phyloP scores from a whole-genome alignment of 345 rosid genomes.

The Pseudoturritis turrita region DNA sequence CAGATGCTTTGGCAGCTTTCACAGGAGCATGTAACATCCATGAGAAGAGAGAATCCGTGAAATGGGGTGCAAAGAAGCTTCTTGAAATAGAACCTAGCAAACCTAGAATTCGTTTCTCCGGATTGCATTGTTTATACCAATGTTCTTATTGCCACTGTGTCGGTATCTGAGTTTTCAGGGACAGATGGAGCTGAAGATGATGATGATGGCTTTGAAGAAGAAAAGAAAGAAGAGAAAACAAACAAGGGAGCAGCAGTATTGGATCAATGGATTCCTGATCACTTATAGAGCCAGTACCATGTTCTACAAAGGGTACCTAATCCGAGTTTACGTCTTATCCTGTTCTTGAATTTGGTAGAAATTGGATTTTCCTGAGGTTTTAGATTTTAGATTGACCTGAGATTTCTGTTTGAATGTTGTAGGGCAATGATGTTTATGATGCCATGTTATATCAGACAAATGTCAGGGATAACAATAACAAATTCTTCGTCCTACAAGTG shows the following conservation, averaged over 20 bases:
- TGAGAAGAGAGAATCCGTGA: constrained; percentile 37
- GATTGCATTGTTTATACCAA: no score
- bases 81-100: constrained; percentile 45
- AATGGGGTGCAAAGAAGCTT: constrained; percentile 56
- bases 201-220: not conserved
- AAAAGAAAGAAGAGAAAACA: constrained; percentile 44
- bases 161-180: not conserved
- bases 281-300: constrained; percentile 67
- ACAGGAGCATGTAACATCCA: constrained; percentile 58
- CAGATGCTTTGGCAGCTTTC: constrained; percentile 55
- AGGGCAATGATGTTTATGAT: constrained; percentile 78
- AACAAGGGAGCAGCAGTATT: constrained; percentile 83
- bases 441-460: constrained; percentile 86
- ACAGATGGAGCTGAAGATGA: constrained; percentile 31
- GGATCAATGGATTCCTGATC: constrained; percentile 75
- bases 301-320: constrained; percentile 54
- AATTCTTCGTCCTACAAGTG: constrained; percentile 75
- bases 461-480: constrained; percentile 70
- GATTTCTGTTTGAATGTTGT: constrained; percentile 21
- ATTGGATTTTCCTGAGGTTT: no score
- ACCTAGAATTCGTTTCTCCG: no score
- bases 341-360: not conserved
- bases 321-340: not conserved
- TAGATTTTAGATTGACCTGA: constrained; percentile 17
- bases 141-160: not conserved